phyloP scores from a whole-genome alignment of 768 basidiomycete species.

The Lyophyllum atratum region DNA sequence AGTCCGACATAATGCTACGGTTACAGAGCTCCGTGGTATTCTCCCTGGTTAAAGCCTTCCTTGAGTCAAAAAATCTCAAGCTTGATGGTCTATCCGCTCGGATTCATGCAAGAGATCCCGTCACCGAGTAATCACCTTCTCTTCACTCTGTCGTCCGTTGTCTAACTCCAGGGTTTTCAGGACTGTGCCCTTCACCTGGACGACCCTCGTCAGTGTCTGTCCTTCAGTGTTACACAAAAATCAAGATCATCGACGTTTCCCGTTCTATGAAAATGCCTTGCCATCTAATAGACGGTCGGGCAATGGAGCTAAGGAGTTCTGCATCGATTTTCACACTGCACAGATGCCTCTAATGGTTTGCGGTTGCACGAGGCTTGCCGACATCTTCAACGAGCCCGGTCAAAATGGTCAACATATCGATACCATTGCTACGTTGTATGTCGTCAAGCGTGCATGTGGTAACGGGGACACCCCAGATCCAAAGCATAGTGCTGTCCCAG shows the following conservation, averaged over 20 bases:
- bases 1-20: constrained; percentile 10
- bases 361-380: constrained; percentile 19
- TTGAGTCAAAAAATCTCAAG: constrained; percentile 6
- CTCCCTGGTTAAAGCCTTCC: constrained; percentile 17
- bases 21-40: constrained; percentile 5
- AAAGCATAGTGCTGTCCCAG: constrained; percentile 4
- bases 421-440: constrained; percentile 17
- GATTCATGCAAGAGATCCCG: constrained; percentile 23
- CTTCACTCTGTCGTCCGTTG: background rate
- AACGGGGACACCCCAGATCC: background rate
- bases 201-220: constrained; percentile 28
- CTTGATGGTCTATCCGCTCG: constrained; percentile 18
- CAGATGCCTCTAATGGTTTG: constrained; percentile 23
- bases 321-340: constrained; percentile 27
- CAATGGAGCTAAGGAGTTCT: background rate
- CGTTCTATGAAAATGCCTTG: background rate
- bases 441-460: constrained; percentile 16
- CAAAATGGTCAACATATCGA: background rate
- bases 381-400: constrained; percentile 10
- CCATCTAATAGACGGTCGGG: background rate
- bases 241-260: constrained; percentile 19
- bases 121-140: constrained; percentile 20
- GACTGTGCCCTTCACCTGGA: constrained; percentile 20
- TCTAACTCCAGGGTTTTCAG: constrained; percentile 6
- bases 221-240: constrained; percentile 20